Evolutionary conservation across 192 early-diverging fungal genomes (phyloP).

Genomic region (Geranomyces michiganensis): DNA sequence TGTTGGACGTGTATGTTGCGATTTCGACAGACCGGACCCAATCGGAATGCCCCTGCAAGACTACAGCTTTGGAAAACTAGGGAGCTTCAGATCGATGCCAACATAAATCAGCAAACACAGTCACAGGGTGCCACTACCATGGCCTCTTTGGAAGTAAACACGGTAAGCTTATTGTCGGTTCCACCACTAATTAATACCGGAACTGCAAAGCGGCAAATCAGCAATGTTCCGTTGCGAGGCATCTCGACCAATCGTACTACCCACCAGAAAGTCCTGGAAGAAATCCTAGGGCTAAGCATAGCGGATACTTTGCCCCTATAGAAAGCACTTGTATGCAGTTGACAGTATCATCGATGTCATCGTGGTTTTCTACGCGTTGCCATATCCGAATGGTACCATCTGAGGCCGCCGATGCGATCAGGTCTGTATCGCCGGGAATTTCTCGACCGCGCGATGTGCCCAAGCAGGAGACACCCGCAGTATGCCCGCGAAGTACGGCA

Average conservation of each 20-base stretch:
- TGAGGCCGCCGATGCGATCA: constrained; percentile 68
- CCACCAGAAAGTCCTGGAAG: constrained; percentile 55
- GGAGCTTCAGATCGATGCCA: neutral
- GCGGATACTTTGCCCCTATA: constrained; percentile 66
- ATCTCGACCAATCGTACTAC: too few relatives aligned
- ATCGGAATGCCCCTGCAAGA: constrained; percentile 87
- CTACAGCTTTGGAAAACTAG: constrained; percentile 66
- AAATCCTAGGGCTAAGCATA: constrained; percentile 67
- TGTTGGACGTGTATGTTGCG: constrained; percentile 57
- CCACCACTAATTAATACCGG: constrained; percentile 80
- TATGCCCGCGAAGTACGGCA: constrained; percentile 69
- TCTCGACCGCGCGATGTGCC: constrained; percentile 56
- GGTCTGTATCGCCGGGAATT: constrained; percentile 49
- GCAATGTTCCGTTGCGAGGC: too few relatives aligned
- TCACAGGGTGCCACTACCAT: neutral
- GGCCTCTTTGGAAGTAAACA: constrained; percentile 55
- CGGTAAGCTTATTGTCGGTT: constrained; percentile 74
- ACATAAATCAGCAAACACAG: too few relatives aligned
- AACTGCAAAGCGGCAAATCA: constrained; percentile 18
- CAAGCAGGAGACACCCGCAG: constrained; percentile 65
- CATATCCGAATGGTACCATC: constrained; percentile 77
- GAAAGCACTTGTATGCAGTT: constrained; percentile 71
- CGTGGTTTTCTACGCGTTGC: constrained; percentile 49
- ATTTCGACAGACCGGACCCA: constrained; percentile 88
- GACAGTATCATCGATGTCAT: neutral